Evolutionary conservation across 768 basidiomycete species (phyloP).

Genomic region (Basidioascus undulatus): DNA sequence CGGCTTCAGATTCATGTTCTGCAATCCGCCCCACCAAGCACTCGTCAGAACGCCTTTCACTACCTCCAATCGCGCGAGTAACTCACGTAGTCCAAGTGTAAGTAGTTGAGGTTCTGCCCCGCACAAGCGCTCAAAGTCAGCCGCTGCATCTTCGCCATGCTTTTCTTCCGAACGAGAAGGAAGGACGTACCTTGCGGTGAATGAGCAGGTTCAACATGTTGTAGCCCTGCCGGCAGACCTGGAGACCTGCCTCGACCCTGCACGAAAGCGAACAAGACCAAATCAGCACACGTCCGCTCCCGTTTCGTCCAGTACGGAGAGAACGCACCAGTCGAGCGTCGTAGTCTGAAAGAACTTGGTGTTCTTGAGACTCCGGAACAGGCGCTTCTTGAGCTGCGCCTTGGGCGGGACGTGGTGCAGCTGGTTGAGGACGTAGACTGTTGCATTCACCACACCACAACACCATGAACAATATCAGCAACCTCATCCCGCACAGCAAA

Average conservation of each 20-base stretch:
- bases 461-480: no score
- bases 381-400: conserved; percentile 91
- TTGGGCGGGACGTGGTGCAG: conserved; percentile 71
- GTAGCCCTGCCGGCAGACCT: conserved; percentile 95
- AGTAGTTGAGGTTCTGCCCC: conserved; percentile 76
- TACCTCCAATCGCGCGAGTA: no score
- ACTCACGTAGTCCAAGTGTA: conserved; percentile 61
- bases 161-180: not conserved
- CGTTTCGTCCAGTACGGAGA: no score
- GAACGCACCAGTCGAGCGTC: conserved; percentile 88
- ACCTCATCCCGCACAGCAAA: no score
- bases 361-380: conserved; percentile 65
- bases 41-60: not conserved
- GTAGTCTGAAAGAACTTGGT: conserved; percentile 99
- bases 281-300: no score
- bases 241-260: conserved; percentile 94
- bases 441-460: no score
- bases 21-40: no score
- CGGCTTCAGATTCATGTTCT: conserved; percentile 92
- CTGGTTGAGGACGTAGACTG: conserved; percentile 86
- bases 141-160: no score
- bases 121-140: no score
- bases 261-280: no score
- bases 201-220: conserved; percentile 98
- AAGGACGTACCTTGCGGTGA: conserved; percentile 52